Conservation (phyloP, 345 rosid species). For the Boechera retrofracta region DNA sequence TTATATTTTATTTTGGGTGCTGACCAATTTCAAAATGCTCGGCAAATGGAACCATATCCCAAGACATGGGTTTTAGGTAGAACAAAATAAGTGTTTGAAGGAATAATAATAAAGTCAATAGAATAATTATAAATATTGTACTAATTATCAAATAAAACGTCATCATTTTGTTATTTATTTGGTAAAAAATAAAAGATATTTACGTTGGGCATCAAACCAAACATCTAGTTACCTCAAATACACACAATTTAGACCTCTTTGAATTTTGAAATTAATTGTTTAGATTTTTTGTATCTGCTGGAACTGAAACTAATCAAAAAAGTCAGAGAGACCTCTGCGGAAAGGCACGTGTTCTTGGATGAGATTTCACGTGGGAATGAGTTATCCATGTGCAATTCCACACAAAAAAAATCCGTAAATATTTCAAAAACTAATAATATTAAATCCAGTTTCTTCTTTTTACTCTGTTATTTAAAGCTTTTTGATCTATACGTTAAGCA, state of each 20-base stretch:
- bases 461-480: slow-evolving; percentile 28
- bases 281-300: background rate
- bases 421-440: slow-evolving; percentile 27
- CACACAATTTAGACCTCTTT: slow-evolving; percentile 40
- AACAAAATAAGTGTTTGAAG: slow-evolving; percentile 35
- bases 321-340: slow-evolving; percentile 39
- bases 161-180: background rate
- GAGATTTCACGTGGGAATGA: slow-evolving; percentile 46
- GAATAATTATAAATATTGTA: background rate
- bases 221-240: slow-evolving; percentile 33
- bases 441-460: slow-evolving; percentile 7
- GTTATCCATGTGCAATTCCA: slow-evolving; percentile 47
- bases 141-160: slow-evolving; percentile 14
- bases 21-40: slow-evolving; percentile 13
- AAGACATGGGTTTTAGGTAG: slow-evolving; percentile 39
- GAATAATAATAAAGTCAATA: background rate
- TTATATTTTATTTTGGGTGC: background rate
- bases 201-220: slow-evolving; percentile 37
- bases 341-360: slow-evolving; percentile 47
- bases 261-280: slow-evolving; percentile 14
- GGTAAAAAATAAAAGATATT: background rate
- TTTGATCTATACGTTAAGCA: slow-evolving; percentile 42
- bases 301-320: slow-evolving; percentile 40
- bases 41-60: slow-evolving; percentile 35
- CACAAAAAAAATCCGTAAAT: slow-evolving; percentile 19